phyloP scores from a whole-genome alignment of 2,329 filamentous ascomycete genomes.

The Aspergillus pseudoterreus region DNA sequence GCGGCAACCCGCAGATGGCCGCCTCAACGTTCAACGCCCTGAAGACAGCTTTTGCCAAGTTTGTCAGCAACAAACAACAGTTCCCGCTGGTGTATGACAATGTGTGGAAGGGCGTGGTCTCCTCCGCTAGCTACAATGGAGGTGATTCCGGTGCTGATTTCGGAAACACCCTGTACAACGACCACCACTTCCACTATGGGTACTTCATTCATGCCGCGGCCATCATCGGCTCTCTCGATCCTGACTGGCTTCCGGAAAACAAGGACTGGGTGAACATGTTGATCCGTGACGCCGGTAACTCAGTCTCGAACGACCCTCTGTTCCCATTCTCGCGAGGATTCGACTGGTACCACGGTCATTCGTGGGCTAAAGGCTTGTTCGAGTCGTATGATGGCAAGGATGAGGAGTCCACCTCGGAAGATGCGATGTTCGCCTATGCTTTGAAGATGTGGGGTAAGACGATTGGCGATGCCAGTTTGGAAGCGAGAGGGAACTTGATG shows the following conservation, averaged over 20 bases:
- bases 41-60: slow-evolving; percentile 63
- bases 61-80: slow-evolving; percentile 64
- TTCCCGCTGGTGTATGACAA: slow-evolving; percentile 56
- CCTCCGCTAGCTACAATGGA: slow-evolving; percentile 66
- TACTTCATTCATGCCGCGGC: slow-evolving; percentile 88
- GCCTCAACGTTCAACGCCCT: slow-evolving; percentile 58
- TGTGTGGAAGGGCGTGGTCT: slow-evolving; percentile 76
- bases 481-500: slow-evolving; percentile 79
- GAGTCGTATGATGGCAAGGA: slow-evolving; percentile 54
- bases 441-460: slow-evolving; percentile 91
- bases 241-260: slow-evolving; percentile 69
- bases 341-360: slow-evolving; percentile 94
- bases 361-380: slow-evolving; percentile 69
- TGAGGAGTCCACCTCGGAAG: slow-evolving; percentile 81
- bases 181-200: slow-evolving; percentile 65
- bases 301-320: slow-evolving; percentile 63
- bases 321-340: slow-evolving; percentile 83
- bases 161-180: slow-evolving; percentile 76
- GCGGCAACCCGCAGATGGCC: slow-evolving; percentile 56
- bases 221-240: slow-evolving; percentile 75
- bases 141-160: slow-evolving; percentile 73
- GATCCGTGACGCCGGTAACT: slow-evolving; percentile 79
- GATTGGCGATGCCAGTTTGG: slow-evolving; percentile 72
- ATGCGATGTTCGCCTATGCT: slow-evolving; percentile 80
- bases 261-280: slow-evolving; percentile 77